Conservation (phyloP, 2,329 filamentous ascomycete genomes). For the Fusarium domesticum region DNA sequence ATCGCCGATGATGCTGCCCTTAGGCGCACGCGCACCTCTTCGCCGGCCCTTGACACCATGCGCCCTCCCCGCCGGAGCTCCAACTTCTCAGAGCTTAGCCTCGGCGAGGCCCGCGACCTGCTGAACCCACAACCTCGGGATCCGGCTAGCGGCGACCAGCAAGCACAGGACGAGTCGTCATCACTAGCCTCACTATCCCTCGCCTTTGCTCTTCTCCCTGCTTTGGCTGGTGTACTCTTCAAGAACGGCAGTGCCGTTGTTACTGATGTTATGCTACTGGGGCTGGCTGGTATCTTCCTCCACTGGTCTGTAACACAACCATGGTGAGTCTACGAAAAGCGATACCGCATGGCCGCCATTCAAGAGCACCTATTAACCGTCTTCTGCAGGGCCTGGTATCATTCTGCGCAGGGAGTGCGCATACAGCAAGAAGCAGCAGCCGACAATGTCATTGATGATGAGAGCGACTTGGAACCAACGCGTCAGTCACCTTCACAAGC, state of each 20-base stretch:
- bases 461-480: constrained; percentile 41
- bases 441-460: constrained; percentile 44
- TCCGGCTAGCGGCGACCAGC: constrained; percentile 23
- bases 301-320: constrained; percentile 90
- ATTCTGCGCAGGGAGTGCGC: constrained; percentile 63
- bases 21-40: constrained; percentile 13
- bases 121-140: constrained; percentile 50
- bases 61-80: constrained; percentile 64
- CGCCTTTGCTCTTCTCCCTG: constrained; percentile 79
- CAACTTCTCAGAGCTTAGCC: constrained; percentile 71
- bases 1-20: constrained; percentile 21
- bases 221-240: constrained; percentile 80
- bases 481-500: constrained; percentile 17
- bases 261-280: constrained; percentile 80
- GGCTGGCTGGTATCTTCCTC: constrained; percentile 77
- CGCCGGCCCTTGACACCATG: constrained; percentile 26
- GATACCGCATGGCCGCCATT: neutral
- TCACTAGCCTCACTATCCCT: constrained; percentile 79
- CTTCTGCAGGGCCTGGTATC: constrained; percentile 56
- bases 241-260: constrained; percentile 78
- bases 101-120: constrained; percentile 68
- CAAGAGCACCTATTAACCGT: neutral
- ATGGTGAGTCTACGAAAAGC: constrained; percentile 57
- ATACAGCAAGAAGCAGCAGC: constrained; percentile 46
- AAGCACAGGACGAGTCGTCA: constrained; percentile 52